Evolutionary conservation across 352 stramenopile species (phyloP), one percentile per base, ranked within the genome.

Genomic region (Phytophthora tubulina): DNA sequence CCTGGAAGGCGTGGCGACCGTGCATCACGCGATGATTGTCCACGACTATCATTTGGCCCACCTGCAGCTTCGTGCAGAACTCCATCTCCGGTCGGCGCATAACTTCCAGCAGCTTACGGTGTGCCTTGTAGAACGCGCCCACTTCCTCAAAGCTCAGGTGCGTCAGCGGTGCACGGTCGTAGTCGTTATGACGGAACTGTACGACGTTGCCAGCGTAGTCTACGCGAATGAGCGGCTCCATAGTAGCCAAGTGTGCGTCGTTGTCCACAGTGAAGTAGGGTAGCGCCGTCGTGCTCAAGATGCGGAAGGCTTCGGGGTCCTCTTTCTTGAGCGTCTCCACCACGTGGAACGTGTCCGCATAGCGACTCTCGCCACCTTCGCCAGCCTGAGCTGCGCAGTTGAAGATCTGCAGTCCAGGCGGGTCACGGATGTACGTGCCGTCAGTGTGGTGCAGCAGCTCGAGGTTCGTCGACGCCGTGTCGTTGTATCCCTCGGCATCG

Each of bases 11-110:
- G 42, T 92, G 71, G 33, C 90, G 90, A 8, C 85, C 90, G 62
- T 97, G 90, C 78, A 95, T 84, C 42, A 97, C 89, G 32, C 90
- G 88, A 45, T 96, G 88, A 75, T 97, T 97, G 73, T 97, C 89
- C 13, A 97, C 86, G 14, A 97, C 63, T 42, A 96, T 84, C 87
- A 96, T 96, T 31, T 95, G 79, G 48, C 90, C 88, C 30, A 93
- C 84, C 35, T 82, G 62, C n/a, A 97, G 76, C 70, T 88, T 88
- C 31, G 66, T 69, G 31, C 69, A 80, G 39, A 90, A 84, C 65
- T 95, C 86, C 72, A 91, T 88, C 42, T 75, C 73, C 2, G 81
- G 72, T 35, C 87, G 77, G 27, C 90, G 84, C 63, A 96, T 73
- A 48, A 93, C 59, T 27, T 80, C 75, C 59, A 96, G 69, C 38